Percentiles rank a stretch among this genome's conserved stretches.
These are phyloP conservation scores for Hanseniaspora lindneri DNA, from an alignment of 805 yeast genomes.

Conservation along the genomic window DNA sequence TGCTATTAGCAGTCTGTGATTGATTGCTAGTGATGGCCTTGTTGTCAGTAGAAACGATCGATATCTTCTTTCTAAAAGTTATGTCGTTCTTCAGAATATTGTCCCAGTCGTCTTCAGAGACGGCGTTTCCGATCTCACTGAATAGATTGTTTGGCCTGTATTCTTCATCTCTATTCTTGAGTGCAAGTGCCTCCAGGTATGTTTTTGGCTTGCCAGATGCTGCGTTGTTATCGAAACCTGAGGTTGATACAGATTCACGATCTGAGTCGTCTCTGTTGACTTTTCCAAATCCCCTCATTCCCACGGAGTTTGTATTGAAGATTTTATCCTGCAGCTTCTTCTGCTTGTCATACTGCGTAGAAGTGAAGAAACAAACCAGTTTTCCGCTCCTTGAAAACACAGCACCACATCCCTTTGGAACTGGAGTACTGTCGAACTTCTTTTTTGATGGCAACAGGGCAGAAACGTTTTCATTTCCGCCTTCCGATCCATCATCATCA, in stretches of 20 bases:
- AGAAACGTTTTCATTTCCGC: not conserved
- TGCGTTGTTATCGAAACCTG: conserved; percentile 4
- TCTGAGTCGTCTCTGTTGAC: conserved; percentile 18
- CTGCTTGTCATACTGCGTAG: conserved; percentile 33
- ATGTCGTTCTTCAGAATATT: conserved; percentile 50
- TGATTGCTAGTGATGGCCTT: conserved; percentile 24
- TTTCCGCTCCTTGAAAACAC: conserved; percentile 71
- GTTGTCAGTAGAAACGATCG: conserved; percentile 34
- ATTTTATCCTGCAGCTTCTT: conserved; percentile 25
- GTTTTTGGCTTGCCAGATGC: conserved; percentile 25
- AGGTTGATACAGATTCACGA: conserved; percentile 4
- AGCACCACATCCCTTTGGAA: conserved; percentile 91
- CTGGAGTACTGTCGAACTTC: conserved; percentile 66
- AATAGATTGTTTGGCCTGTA: conserved; percentile 17
- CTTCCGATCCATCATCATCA: not conserved
- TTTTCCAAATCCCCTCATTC: conserved; percentile 24
- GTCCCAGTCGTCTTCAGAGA: conserved; percentile 47
- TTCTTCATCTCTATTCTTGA: conserved; percentile 1
- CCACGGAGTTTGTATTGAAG: conserved; percentile 22
- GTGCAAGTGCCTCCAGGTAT: conserved; percentile 26
- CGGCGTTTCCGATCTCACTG: conserved; percentile 17
- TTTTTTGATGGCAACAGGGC: conserved; percentile 17
- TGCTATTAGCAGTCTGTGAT: conserved; percentile 20
- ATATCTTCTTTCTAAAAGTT: conserved; percentile 32
- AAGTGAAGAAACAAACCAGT: conserved; percentile 69